Evolutionary conservation across 108 stramenopile genomes (phyloP).

Genomic region (Cylindrotheca closterium): DNA sequence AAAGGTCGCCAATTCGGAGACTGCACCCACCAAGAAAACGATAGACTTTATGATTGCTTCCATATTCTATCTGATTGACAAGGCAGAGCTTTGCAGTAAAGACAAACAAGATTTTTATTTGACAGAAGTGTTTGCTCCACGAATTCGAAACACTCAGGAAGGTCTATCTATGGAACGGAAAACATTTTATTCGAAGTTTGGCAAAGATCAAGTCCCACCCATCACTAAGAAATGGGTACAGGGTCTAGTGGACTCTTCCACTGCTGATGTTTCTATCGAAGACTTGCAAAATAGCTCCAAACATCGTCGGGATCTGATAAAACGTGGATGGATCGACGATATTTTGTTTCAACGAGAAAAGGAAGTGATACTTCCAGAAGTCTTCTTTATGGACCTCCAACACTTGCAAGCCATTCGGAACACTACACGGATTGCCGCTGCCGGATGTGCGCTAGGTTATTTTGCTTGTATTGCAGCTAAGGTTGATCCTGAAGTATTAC

Average conservation of each 20-base stretch:
- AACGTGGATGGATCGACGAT: constrained; percentile 49
- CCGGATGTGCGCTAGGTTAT: constrained; percentile 57
- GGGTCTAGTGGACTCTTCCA: background rate
- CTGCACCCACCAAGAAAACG: background rate
- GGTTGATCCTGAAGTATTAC: background rate
- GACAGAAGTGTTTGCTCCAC: constrained; percentile 36
- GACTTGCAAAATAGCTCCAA: background rate
- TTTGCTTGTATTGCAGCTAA: constrained; percentile 31
- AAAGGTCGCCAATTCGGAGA: background rate
- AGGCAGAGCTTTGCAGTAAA: constrained; percentile 48
- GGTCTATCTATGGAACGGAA: constrained; percentile 43
- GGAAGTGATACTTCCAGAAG: constrained; percentile 42
- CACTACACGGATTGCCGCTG: constrained; percentile 48
- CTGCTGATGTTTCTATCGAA: background rate
- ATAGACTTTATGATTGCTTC: constrained; percentile 37
- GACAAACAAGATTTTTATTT: constrained; percentile 47
- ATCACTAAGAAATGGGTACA: constrained; percentile 23
- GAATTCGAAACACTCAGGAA: constrained; percentile 19
- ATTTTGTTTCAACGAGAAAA: constrained; percentile 38
- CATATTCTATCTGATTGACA: constrained; percentile 42
- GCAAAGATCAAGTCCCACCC: constrained; percentile 13
- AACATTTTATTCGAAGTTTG: constrained; percentile 26
- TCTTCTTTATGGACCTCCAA: constrained; percentile 43
- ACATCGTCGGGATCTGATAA: constrained; percentile 3
- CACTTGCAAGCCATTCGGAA: constrained; percentile 37